These are phyloP conservation scores for Macrotyloma uniflorum DNA, from an alignment of 306 rosid species.

Conservation along the genomic window DNA sequence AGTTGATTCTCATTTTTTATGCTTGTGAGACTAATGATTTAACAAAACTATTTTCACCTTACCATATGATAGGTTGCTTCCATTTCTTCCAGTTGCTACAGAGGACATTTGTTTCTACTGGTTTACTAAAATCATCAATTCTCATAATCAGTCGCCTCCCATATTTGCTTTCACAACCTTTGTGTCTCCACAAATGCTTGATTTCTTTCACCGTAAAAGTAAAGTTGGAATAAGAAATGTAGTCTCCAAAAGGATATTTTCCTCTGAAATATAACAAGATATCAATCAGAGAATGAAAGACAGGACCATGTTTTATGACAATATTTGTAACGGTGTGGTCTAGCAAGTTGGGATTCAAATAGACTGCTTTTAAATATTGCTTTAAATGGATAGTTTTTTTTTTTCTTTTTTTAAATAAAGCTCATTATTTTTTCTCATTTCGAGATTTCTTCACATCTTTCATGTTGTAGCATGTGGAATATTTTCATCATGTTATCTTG, in stretches of 20 bases:
- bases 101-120: conserved; percentile 74
- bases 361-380: not conserved
- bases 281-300: conserved; percentile 35
- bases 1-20: conserved; percentile 39
- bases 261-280: conserved; percentile 61
- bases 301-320: not conserved
- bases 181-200: conserved; percentile 92
- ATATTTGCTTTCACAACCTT: conserved; percentile 69
- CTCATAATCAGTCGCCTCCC: conserved; percentile 75
- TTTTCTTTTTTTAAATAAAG: not conserved
- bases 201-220: conserved; percentile 89
- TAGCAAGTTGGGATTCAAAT: conserved; percentile 2
- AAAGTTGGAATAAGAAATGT: conserved; percentile 73
- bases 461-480: not conserved
- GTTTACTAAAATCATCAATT: conserved; percentile 91
- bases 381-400: too few species aligned
- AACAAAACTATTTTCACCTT: conserved; percentile 34
- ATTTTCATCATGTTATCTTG: not conserved
- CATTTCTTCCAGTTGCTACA: conserved; percentile 94
- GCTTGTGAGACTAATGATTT: conserved; percentile 23
- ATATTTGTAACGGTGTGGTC: not conserved
- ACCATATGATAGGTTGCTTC: conserved; percentile 96
- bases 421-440: not conserved
- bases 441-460: not conserved
- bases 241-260: conserved; percentile 83